Conservation (phyloP, 1,284 basidiomycete species). For the Ustilago lituana region DNA sequence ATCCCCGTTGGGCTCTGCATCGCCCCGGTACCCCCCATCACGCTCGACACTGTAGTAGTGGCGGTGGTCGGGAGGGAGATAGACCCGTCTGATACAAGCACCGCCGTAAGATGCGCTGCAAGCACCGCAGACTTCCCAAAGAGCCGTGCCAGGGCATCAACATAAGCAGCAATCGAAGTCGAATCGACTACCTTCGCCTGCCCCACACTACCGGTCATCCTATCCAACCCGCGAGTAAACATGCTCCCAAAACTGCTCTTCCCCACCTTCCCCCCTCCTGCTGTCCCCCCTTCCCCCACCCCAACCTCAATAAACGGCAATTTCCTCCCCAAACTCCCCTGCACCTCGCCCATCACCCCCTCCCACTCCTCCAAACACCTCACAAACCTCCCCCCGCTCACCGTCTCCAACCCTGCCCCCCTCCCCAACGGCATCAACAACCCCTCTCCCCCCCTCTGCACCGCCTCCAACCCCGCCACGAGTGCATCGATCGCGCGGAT, state of each 20-base stretch:
- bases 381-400: constrained; percentile 65
- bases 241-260: constrained; percentile 8
- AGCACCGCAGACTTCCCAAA: neutral
- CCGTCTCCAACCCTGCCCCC: constrained; percentile 47
- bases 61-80: neutral
- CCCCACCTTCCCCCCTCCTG: neutral
- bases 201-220: constrained; percentile 17
- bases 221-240: constrained; percentile 22
- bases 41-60: neutral
- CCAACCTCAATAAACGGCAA: constrained; percentile 71
- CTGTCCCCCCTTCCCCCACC: neutral
- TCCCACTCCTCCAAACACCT: constrained; percentile 77
- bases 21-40: neutral
- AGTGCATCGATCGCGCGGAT: constrained; percentile 83
- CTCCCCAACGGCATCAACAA: constrained; percentile 32
- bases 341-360: constrained; percentile 80
- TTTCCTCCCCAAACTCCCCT: constrained; percentile 76
- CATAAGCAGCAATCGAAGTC: neutral
- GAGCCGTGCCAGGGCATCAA: constrained; percentile 6
- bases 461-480: constrained; percentile 78
- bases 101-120: constrained; percentile 2
- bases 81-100: constrained; percentile 8
- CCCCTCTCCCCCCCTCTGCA: constrained; percentile 68
- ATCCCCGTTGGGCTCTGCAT: constrained; percentile 13
- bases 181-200: constrained; percentile 13